phyloP scores from a whole-genome alignment of 2,329 filamentous ascomycete genomes.

The Phialophora chinensis region DNA sequence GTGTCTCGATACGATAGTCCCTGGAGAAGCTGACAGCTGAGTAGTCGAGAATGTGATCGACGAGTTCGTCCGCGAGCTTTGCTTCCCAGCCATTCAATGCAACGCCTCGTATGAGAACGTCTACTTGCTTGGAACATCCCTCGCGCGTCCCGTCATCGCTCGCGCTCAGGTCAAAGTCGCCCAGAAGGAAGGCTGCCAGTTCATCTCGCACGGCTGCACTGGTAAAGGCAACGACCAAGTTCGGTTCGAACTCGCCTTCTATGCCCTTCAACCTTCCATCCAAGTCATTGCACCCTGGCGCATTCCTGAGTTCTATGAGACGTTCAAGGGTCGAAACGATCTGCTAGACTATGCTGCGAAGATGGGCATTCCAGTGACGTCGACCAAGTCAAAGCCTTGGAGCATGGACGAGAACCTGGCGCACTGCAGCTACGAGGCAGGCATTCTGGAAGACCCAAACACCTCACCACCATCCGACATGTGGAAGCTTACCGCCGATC shows the following conservation, averaged over 20 bases:
- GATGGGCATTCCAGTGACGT: slow-evolving; percentile 24
- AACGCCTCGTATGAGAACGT: slow-evolving; percentile 50
- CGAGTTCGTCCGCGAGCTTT: slow-evolving; percentile 81
- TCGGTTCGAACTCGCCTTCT: slow-evolving; percentile 58
- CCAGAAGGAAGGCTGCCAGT: slow-evolving; percentile 51
- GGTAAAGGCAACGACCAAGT: slow-evolving; percentile 56
- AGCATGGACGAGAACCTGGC: slow-evolving; percentile 71
- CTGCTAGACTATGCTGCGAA: slow-evolving; percentile 56
- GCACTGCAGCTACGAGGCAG: slow-evolving; percentile 71
- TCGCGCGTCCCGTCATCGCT: slow-evolving; percentile 55
- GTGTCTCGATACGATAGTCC: background rate
- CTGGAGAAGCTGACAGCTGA: slow-evolving; percentile 39
- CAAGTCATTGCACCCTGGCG: slow-evolving; percentile 57
- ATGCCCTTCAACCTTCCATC: slow-evolving; percentile 55
- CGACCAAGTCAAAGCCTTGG: slow-evolving; percentile 65
- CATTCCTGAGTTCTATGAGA: slow-evolving; percentile 55
- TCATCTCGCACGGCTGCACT: slow-evolving; percentile 52
- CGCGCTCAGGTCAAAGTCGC: slow-evolving; percentile 51
- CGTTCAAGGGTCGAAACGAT: slow-evolving; percentile 56
- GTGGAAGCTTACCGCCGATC: slow-evolving; percentile 70
- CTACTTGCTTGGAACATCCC: slow-evolving; percentile 39
- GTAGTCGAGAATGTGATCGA: slow-evolving; percentile 67
- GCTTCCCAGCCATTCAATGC: slow-evolving; percentile 77
- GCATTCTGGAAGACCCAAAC: slow-evolving; percentile 70
- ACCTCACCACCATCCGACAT: slow-evolving; percentile 72